These are phyloP conservation scores for Peronospora belbahrii DNA, from an alignment of 352 stramenopile genomes.

Conservation along the genomic window DNA sequence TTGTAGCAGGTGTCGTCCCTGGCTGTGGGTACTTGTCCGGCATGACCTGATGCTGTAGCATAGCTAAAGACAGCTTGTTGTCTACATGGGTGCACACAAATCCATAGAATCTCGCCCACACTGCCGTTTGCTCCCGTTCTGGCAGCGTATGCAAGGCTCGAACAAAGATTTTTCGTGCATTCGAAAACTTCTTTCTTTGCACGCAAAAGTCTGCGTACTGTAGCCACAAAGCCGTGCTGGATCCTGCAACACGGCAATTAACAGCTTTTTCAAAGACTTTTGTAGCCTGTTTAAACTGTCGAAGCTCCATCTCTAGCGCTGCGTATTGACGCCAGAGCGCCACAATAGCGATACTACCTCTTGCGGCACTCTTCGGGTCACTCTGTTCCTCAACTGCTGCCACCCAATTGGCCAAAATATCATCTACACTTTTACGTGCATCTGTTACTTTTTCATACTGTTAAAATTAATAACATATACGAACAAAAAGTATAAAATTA, in stretches of 20 bases:
- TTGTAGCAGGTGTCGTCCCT: slow-evolving; percentile 1
- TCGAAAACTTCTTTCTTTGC: slow-evolving; percentile 65
- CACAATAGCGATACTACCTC: slow-evolving; percentile 28
- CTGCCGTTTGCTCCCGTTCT: slow-evolving; percentile 26
- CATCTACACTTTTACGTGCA: slow-evolving; percentile 44
- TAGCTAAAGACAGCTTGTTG: slow-evolving; percentile 37
- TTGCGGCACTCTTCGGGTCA: slow-evolving; percentile 4
- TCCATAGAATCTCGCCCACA: slow-evolving; percentile 54
- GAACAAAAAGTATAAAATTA: slow-evolving; percentile 5
- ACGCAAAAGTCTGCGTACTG: slow-evolving; percentile 69
- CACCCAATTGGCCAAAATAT: slow-evolving; percentile 42
- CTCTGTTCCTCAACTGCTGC: slow-evolving; percentile 3
- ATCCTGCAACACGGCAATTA: slow-evolving; percentile 37
- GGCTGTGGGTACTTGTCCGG: slow-evolving; percentile 26
- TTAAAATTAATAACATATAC: slow-evolving; percentile 1
- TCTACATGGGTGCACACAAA: slow-evolving; percentile 63
- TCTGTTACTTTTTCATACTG: slow-evolving; percentile 69
- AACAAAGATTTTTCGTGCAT: slow-evolving; percentile 68
- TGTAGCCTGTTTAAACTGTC: slow-evolving; percentile 80
- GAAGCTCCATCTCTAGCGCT: slow-evolving; percentile 68
- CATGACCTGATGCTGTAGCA: slow-evolving; percentile 54
- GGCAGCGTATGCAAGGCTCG: slow-evolving; percentile 40
- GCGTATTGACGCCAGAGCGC: slow-evolving; percentile 51
- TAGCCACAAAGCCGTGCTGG: slow-evolving; percentile 38
- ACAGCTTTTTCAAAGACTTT: slow-evolving; percentile 67